Conservation (phyloP, 164 flowering plant species). For the Sextonia rubra region DNA sequence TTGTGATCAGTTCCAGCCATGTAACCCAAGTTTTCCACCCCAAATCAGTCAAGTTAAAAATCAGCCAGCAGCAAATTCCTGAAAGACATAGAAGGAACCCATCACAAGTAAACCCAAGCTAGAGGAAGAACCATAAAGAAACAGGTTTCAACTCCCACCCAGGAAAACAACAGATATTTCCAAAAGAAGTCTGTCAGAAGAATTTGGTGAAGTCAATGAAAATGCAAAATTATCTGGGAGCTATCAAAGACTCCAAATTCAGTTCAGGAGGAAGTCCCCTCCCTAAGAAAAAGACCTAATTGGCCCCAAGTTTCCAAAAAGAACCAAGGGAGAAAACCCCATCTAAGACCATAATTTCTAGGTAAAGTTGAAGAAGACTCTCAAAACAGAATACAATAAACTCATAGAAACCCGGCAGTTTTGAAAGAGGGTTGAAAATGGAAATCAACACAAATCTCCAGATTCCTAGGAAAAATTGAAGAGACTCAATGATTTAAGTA, state of each 20-base stretch:
- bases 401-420: not conserved
- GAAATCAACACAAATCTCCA: not conserved
- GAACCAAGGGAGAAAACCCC: not conserved
- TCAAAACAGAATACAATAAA: not conserved
- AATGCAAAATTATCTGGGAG: not conserved
- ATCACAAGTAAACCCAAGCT: not conserved
- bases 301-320: too few relatives aligned
- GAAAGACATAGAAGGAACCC: not conserved
- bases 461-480: not conserved
- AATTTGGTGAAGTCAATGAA: not conserved
- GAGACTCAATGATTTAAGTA: not conserved
- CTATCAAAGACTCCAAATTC: conserved; percentile 1
- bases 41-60: not conserved
- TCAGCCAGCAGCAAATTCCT: conserved; percentile 1
- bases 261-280: not conserved
- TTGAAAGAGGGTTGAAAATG: not conserved
- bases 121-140: not conserved
- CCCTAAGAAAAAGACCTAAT: too few relatives aligned
- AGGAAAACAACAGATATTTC: not conserved
- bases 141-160: not conserved
- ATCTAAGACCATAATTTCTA: not conserved
- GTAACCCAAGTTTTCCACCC: not conserved
- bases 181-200: not conserved
- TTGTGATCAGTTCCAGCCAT: conserved; percentile 65
- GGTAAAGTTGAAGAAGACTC: not conserved